Conservation (phyloP, 2,329 filamentous ascomycete species). For the Elsinoe ampelina region DNA sequence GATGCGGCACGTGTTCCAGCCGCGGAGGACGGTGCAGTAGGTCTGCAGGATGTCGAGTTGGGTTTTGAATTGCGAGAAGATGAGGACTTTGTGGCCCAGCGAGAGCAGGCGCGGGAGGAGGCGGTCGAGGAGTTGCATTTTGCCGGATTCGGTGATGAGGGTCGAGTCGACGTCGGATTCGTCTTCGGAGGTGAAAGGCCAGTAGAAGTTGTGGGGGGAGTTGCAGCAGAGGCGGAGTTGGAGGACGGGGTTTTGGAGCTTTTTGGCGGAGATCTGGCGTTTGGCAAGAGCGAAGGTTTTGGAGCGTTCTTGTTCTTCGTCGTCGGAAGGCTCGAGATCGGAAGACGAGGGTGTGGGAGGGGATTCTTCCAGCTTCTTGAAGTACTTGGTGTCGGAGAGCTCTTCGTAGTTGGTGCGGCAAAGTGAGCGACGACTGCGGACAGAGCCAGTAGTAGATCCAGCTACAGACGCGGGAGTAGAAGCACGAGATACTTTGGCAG, state of each 20-base stretch:
- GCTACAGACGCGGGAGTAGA: constrained; percentile 56
- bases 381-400: constrained; percentile 76
- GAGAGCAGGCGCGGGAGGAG: constrained; percentile 67
- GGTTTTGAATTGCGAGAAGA: constrained; percentile 94
- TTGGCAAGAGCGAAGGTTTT: constrained; percentile 70
- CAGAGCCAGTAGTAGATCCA: constrained; percentile 21
- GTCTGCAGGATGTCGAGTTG: constrained; percentile 85
- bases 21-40: constrained; percentile 68
- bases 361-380: constrained; percentile 62
- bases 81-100: constrained; percentile 77
- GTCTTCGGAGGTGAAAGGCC: constrained; percentile 61
- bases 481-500: constrained; percentile 61
- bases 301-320: constrained; percentile 55
- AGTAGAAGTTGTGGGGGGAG: constrained; percentile 92
- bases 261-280: constrained; percentile 81
- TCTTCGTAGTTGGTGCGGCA: constrained; percentile 54
- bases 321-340: constrained; percentile 36
- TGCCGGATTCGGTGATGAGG: constrained; percentile 79
- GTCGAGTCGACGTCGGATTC: constrained; percentile 60
- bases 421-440: constrained; percentile 43
- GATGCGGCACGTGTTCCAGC: constrained; percentile 79
- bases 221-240: constrained; percentile 90
- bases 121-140: constrained; percentile 89
- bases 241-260: constrained; percentile 84
- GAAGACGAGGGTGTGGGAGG: constrained; percentile 22